phyloP scores from a whole-genome alignment of 83 land plant species.

The Thuja plicata region DNA sequence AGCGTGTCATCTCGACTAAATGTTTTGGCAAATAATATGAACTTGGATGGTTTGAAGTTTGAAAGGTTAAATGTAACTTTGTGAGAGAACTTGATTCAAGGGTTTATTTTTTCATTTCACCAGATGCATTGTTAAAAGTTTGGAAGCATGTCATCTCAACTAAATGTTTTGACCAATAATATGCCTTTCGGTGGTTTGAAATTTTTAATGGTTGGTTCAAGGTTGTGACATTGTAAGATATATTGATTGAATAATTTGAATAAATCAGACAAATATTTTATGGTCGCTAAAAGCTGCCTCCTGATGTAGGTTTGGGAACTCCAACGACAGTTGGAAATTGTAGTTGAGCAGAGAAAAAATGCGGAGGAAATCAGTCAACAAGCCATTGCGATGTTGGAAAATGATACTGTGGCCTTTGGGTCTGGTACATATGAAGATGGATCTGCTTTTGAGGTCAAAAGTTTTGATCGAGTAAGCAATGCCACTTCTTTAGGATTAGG shows the following conservation, averaged over 20 bases:
- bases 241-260: neutral
- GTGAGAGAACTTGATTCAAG: neutral
- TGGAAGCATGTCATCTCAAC: too few species aligned
- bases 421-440: conserved; percentile 40
- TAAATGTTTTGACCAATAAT: too few species aligned
- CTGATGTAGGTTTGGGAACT: conserved; percentile 51
- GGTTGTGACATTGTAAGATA: neutral
- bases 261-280: neutral
- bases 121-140: too few species aligned
- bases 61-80: neutral
- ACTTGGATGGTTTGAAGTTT: neutral
- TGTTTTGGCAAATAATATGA: neutral
- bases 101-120: too few species aligned
- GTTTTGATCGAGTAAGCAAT: neutral
- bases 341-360: conserved; percentile 50
- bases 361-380: conserved; percentile 59
- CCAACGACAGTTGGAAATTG: conserved; percentile 53
- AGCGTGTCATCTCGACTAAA: neutral
- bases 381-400: conserved; percentile 53
- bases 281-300: neutral
- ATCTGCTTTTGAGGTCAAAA: conserved; percentile 15
- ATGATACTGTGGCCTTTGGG: conserved; percentile 36
- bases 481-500: neutral
- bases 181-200: too few species aligned
- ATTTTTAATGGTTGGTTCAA: neutral